phyloP scores from a whole-genome alignment of 164 flowering plant genomes.

The Aristolochia fimbriata region DNA sequence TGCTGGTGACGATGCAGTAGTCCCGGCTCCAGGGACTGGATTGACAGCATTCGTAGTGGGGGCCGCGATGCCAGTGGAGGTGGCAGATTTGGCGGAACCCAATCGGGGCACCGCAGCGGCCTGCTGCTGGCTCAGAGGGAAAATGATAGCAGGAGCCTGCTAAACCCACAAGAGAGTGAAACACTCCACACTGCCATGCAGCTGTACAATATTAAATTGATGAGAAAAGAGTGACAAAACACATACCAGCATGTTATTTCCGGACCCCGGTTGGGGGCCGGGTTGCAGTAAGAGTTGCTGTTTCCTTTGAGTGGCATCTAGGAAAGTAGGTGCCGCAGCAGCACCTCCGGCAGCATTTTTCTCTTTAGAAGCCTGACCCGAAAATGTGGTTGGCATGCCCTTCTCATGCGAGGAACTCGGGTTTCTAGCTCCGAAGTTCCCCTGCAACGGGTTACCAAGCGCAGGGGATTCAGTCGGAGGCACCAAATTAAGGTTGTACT shows the following conservation, averaged over 20 bases:
- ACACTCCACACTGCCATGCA: too few relatives aligned
- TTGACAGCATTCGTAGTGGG: conserved; percentile 23
- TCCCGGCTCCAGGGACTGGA: conserved; percentile 24
- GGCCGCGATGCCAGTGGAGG: conserved; percentile 17
- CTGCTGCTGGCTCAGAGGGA: conserved; percentile 80
- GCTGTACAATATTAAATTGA: too few relatives aligned
- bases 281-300: conserved; percentile 71
- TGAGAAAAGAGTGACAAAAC: neutral
- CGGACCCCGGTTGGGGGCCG: conserved; percentile 50
- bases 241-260: conserved; percentile 58
- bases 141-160: conserved; percentile 78
- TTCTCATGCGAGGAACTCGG: conserved; percentile 45
- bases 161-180: conserved; percentile 9
- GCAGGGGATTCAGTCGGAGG: conserved; percentile 41
- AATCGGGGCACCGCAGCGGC: conserved; percentile 42
- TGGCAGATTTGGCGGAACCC: conserved; percentile 32
- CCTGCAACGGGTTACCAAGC: conserved; percentile 27
- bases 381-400: conserved; percentile 20
- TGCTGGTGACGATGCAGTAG: conserved; percentile 23
- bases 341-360: conserved; percentile 29
- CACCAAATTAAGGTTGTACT: conserved; percentile 52
- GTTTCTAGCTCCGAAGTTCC: conserved; percentile 31
- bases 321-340: conserved; percentile 32
- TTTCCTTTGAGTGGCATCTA: conserved; percentile 19
- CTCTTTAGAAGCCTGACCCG: conserved; percentile 33